Conservation (phyloP, 345 rosid genomes). For the Draba incana region DNA sequence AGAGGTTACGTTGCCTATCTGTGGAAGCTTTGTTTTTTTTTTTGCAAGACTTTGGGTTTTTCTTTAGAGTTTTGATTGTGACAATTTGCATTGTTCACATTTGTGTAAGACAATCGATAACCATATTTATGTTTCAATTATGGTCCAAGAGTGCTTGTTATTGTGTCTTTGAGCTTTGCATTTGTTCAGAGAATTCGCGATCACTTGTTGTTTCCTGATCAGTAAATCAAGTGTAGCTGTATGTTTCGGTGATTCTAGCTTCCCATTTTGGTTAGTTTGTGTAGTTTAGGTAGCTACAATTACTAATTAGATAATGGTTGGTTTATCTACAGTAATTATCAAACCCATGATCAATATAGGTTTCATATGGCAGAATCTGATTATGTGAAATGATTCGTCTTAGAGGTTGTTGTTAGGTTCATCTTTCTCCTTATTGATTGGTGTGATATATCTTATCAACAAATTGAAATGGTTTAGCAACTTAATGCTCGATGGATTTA, state of each 20-base stretch:
- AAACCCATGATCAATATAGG: too few species aligned
- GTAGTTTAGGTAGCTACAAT: background rate
- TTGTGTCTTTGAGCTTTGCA: background rate
- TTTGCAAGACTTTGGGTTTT: conserved; percentile 7
- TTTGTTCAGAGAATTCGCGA: background rate
- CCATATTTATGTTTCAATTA: background rate
- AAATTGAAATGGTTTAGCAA: too few species aligned
- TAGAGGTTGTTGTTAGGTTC: too few species aligned
- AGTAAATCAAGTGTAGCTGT: background rate
- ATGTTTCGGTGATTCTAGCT: background rate
- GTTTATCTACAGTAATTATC: too few species aligned
- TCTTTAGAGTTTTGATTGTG: conserved; percentile 9
- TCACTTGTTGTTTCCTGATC: background rate
- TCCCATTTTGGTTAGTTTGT: background rate
- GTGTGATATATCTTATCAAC: too few species aligned
- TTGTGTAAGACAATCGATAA: conserved; percentile 30
- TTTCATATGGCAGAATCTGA: too few species aligned
- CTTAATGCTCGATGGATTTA: too few species aligned
- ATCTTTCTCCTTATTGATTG: too few species aligned
- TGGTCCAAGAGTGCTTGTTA: background rate
- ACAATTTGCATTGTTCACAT: conserved; percentile 1
- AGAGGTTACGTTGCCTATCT: conserved; percentile 11
- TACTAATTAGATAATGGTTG: too few species aligned
- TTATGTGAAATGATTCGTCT: too few species aligned
- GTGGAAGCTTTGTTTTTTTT: conserved; percentile 5